A percentile compares a stretch with the other conserved stretches of the same genome.
phyloP scores from a whole-genome alignment of 2,329 filamentous ascomycete genomes.

The Aspergillus clavatus region DNA sequence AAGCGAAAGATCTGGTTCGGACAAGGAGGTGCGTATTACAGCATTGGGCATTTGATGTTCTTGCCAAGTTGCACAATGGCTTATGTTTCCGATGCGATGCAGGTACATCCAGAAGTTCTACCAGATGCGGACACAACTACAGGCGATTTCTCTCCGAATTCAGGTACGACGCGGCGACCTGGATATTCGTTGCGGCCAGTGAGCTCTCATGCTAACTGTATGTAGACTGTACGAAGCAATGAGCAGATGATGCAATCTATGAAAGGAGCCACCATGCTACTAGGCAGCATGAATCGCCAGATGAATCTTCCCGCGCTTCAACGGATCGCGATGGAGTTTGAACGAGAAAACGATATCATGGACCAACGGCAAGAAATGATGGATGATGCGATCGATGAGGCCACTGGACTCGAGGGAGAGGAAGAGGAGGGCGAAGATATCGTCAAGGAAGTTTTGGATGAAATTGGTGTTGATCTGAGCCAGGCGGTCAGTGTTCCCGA shows the following conservation, averaged over 20 bases:
- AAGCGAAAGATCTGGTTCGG: slow-evolving; percentile 92
- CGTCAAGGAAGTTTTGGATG: slow-evolving; percentile 91
- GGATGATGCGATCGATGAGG: slow-evolving; percentile 97
- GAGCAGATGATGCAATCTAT: slow-evolving; percentile 99
- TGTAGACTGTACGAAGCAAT: slow-evolving; percentile 89
- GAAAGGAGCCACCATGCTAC: slow-evolving; percentile 90
- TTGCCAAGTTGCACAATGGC: too few relatives aligned
- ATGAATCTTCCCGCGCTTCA: slow-evolving; percentile 97
- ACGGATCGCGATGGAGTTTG: slow-evolving; percentile 97
- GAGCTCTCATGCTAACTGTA: slow-evolving; percentile 8
- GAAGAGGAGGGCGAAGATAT: slow-evolving; percentile 97
- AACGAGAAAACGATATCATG: slow-evolving; percentile 98
- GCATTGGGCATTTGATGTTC: too few relatives aligned
- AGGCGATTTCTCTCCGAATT: slow-evolving; percentile 90
- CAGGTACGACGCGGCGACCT: slow-evolving; percentile 56
- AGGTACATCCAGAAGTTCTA: slow-evolving; percentile 98
- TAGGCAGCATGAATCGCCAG: slow-evolving; percentile 94
- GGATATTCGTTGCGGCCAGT: slow-evolving; percentile 1
- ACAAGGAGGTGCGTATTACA: slow-evolving; percentile 62
- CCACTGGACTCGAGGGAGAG: slow-evolving; percentile 73
- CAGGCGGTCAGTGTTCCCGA: slow-evolving; percentile 64
- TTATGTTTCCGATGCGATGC: slow-evolving; percentile 3
- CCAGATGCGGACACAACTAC: slow-evolving; percentile 92
- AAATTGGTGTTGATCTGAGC: slow-evolving; percentile 90
- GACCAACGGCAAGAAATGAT: slow-evolving; percentile 99